A percentile compares a stretch with the other conserved stretches of the same genome.
Conservation (phyloP, 176 grass and related monocot genomes). For the Oryza rufipogon region DNA sequence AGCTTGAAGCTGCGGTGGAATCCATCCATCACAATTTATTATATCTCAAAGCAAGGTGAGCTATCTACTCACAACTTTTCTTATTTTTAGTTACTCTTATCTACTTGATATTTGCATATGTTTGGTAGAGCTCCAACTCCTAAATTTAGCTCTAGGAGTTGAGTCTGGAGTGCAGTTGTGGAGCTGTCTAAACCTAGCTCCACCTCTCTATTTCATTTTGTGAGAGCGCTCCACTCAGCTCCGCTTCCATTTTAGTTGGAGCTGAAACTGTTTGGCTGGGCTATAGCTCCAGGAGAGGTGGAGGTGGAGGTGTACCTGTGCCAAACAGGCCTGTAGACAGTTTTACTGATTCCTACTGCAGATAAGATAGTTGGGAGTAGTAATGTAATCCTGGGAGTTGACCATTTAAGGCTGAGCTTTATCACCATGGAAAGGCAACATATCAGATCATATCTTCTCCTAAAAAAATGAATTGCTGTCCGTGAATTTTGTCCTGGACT, state of each 20-base stretch:
- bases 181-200: no score
- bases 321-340: background rate
- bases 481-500: background rate
- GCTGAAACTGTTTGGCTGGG: no score
- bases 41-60: slow-evolving; percentile 82
- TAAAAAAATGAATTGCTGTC: background rate
- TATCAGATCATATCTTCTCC: background rate
- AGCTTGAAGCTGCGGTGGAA: slow-evolving; percentile 81
- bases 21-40: slow-evolving; percentile 84
- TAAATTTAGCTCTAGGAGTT: no score
- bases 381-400: background rate
- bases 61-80: background rate
- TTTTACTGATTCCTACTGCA: background rate
- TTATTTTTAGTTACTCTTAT: background rate
- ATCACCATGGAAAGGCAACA: background rate
- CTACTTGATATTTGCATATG: background rate
- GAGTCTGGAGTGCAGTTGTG: no score
- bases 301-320: no score
- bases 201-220: no score
- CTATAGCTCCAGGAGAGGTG: no score
- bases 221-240: no score
- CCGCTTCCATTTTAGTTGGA: no score
- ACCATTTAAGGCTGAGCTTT: background rate
- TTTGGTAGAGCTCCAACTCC: no score
- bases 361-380: background rate